These are phyloP conservation scores for Stenocarpella maydis DNA, from an alignment of 2,329 filamentous ascomycete genomes.

Conservation along the genomic window DNA sequence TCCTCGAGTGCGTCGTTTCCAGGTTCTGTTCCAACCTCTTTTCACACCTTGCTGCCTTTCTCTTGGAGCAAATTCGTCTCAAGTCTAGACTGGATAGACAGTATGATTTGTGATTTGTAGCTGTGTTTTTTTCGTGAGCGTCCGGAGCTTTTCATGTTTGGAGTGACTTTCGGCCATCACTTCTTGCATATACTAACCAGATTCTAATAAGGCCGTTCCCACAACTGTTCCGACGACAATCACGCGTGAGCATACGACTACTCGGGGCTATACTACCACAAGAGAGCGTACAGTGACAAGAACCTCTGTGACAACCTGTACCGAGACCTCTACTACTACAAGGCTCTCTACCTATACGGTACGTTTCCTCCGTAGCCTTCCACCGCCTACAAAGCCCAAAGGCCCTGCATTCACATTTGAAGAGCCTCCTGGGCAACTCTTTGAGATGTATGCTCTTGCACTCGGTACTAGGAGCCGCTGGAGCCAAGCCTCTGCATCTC, in stretches of 20 bases:
- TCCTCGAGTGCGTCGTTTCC: too few species aligned
- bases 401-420: background rate
- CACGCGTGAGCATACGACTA: background rate
- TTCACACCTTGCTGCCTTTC: too few species aligned
- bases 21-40: too few species aligned
- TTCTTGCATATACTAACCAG: background rate
- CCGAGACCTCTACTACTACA: conserved; percentile 3
- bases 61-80: too few species aligned
- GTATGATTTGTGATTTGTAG: background rate
- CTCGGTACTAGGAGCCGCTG: too few species aligned
- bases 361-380: background rate
- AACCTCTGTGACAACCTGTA: conserved; percentile 13
- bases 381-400: background rate
- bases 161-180: too few species aligned
- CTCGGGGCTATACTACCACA: conserved; percentile 14
- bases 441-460: too few species aligned
- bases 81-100: background rate
- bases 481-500: too few species aligned
- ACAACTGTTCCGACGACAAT: conserved; percentile 7
- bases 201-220: background rate
- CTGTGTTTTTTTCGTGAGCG: background rate
- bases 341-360: conserved; percentile 18
- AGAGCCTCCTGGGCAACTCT: background rate
- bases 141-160: background rate
- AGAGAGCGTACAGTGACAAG: background rate